Evolutionary conservation across 2,329 filamentous ascomycete species (phyloP).

Genomic region (Capronia americana): DNA sequence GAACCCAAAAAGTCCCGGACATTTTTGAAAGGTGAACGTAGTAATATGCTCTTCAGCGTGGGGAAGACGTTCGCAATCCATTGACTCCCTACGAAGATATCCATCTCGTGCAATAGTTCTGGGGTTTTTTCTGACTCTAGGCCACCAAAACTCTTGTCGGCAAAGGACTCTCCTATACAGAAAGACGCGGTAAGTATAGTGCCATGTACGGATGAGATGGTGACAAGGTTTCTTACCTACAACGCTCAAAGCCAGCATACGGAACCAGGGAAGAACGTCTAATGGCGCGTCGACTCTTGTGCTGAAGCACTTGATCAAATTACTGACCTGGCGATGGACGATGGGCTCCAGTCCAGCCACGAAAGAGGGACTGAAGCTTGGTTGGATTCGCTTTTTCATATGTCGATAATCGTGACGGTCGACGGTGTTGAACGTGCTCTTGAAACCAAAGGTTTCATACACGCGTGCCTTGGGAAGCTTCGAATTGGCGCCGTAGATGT

Average conservation of each 20-base stretch:
- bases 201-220: neutral
- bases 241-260: conserved; percentile 16
- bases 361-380: conserved; percentile 11
- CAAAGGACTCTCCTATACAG: conserved; percentile 12
- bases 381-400: conserved; percentile 19
- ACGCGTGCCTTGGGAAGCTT: conserved; percentile 16
- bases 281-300: conserved; percentile 1
- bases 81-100: no score
- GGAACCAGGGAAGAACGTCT: conserved; percentile 15
- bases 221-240: conserved; percentile 11
- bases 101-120: conserved; percentile 7
- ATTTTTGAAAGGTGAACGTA: neutral
- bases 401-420: conserved; percentile 8
- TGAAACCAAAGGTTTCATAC: conserved; percentile 13
- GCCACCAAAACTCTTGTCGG: conserved; percentile 12
- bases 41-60: neutral
- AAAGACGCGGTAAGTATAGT: neutral
- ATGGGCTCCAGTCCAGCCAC: conserved; percentile 6
- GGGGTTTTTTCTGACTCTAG: conserved; percentile 12
- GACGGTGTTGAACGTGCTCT: conserved; percentile 12
- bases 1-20: neutral
- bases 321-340: conserved; percentile 7
- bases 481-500: conserved; percentile 41
- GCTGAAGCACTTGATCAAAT: conserved; percentile 15
- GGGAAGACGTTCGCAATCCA: conserved; percentile 3